A percentile compares a stretch with the other conserved stretches of the same genome.
phyloP scores from a whole-genome alignment of 2,329 filamentous ascomycete genomes.

The Cercospora beticola region DNA sequence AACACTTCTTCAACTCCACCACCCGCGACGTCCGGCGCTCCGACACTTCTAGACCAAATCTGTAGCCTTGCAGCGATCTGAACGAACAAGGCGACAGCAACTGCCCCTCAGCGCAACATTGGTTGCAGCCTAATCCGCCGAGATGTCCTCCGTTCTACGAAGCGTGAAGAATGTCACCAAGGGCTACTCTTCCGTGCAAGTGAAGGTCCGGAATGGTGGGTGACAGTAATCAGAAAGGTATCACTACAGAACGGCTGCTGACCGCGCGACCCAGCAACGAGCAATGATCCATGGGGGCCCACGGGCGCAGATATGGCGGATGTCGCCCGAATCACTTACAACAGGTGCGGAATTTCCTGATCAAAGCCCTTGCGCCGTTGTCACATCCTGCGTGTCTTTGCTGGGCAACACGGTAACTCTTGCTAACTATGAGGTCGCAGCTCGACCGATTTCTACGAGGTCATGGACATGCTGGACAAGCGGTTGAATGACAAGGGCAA shows the following conservation, averaged over 20 bases:
- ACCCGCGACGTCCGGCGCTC: not conserved
- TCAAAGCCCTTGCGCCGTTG: not conserved
- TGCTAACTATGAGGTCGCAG: conserved; percentile 47
- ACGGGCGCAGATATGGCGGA: conserved; percentile 98
- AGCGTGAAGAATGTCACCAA: conserved; percentile 99
- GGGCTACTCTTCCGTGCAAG: conserved; percentile 92
- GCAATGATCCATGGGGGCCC: conserved; percentile 97
- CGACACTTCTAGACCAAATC: not conserved
- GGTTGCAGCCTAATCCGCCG: conserved; percentile 25
- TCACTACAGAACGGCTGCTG: conserved; percentile 34
- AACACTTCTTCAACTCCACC: not conserved
- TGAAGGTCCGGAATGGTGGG: conserved; percentile 95
- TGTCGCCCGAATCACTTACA: conserved; percentile 96
- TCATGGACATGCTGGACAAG: conserved; percentile 99
- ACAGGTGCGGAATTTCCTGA: conserved; percentile 66
- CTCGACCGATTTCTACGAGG: conserved; percentile 96
- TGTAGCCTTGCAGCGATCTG: not conserved
- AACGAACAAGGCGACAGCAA: not conserved
- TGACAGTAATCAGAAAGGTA: not conserved
- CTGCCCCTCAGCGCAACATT: conserved; percentile 5
- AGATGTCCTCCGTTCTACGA: conserved; percentile 96
- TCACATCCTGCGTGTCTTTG: not conserved
- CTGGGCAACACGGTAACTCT: not conserved
- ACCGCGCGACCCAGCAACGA: conserved; percentile 68
- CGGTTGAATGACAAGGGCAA: conserved; percentile 98